Evolutionary conservation across 345 rosid genomes (phyloP).

Genomic region (Turritis glabra): DNA sequence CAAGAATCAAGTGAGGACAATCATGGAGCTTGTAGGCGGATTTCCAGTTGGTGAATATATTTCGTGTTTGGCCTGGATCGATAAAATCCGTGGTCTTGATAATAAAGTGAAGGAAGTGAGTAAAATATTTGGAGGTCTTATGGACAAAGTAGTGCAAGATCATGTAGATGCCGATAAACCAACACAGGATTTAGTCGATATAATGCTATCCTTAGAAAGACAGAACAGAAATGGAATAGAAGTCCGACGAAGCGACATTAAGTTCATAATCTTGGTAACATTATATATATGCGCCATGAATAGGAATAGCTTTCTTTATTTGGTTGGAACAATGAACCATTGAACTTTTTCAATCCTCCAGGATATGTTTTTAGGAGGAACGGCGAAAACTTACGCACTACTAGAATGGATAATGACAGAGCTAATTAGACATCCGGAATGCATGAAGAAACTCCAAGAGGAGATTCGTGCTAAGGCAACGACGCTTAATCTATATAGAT

Average conservation of each 20-base stretch:
- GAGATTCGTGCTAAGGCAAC: conserved; percentile 14
- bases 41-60: conserved; percentile 46
- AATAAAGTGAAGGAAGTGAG: background rate
- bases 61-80: conserved; percentile 51
- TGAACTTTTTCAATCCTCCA: background rate
- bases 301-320: background rate
- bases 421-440: conserved; percentile 34
- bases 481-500: background rate
- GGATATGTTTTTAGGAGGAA: conserved; percentile 42
- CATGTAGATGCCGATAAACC: background rate
- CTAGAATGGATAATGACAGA: conserved; percentile 46
- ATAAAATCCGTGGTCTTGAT: conserved; percentile 18
- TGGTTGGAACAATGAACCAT: background rate
- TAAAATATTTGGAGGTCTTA: conserved; percentile 14
- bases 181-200: background rate
- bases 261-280: conserved; percentile 45
- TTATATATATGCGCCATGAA: background rate
- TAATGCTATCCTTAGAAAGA: conserved; percentile 21
- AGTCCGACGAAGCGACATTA: conserved; percentile 29
- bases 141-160: conserved; percentile 17
- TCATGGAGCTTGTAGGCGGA: conserved; percentile 33
- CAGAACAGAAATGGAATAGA: conserved; percentile 22
- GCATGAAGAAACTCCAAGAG: conserved; percentile 31
- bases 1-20: conserved; percentile 25
- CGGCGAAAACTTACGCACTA: conserved; percentile 13